Evolutionary conservation across 129 eudicot genomes (phyloP).

Genomic region (Heracleum sosnowskyi): DNA sequence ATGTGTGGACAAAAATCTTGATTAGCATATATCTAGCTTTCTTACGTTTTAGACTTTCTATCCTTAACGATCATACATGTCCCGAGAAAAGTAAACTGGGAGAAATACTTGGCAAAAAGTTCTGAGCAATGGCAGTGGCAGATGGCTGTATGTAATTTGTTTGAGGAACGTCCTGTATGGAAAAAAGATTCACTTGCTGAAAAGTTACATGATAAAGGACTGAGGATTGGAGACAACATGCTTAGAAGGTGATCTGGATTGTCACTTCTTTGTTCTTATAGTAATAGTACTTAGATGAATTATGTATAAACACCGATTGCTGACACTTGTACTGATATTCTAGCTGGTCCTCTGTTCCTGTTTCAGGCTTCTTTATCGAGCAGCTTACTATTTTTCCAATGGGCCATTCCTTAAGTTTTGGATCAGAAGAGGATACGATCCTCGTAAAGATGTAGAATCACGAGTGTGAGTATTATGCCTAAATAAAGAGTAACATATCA

Average conservation of each 20-base stretch:
- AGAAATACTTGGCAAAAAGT: constrained; percentile 45
- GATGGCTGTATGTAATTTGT: constrained; percentile 61
- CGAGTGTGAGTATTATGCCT: constrained; percentile 51
- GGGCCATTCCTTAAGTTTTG: constrained; percentile 89
- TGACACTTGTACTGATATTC: background rate
- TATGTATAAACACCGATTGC: constrained; percentile 1
- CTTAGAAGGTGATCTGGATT: constrained; percentile 44
- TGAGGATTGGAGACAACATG: constrained; percentile 25
- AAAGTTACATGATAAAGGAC: constrained; percentile 50
- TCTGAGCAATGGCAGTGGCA: constrained; percentile 71
- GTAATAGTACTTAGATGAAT: too few relatives aligned
- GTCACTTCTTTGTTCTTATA: background rate
- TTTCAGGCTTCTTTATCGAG: constrained; percentile 68
- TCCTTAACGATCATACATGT: constrained; percentile 72
- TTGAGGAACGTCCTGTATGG: constrained; percentile 92
- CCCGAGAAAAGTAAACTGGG: constrained; percentile 80
- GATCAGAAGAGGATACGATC: constrained; percentile 96
- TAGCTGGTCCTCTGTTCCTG: constrained; percentile 5
- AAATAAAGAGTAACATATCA: background rate
- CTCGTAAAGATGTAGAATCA: constrained; percentile 93
- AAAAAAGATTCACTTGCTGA: constrained; percentile 51
- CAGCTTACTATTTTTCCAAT: constrained; percentile 74
- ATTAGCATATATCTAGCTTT: background rate
- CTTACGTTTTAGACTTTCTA: constrained; percentile 2
- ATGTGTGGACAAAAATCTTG: background rate